Conservation (phyloP, 164 flowering plant species). For the Berberis thunbergii region DNA sequence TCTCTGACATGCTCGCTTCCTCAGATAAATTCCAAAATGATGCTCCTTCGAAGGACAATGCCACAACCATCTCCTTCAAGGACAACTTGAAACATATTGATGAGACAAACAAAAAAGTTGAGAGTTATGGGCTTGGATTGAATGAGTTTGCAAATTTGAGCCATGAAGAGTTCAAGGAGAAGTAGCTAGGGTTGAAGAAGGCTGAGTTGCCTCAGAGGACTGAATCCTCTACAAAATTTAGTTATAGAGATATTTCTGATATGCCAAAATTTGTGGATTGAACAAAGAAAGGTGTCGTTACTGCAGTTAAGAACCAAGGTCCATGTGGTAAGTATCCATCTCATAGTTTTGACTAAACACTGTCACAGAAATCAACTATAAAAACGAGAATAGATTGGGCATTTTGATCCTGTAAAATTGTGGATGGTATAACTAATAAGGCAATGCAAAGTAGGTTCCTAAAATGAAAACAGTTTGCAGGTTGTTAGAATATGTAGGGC, state of each 20-base stretch:
- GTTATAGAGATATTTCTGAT: constrained; percentile 33
- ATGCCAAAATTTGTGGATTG: constrained; percentile 78
- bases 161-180: constrained; percentile 65
- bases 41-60: too few relatives aligned
- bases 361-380: neutral
- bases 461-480: constrained; percentile 5
- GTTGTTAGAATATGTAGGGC: neutral
- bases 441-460: neutral
- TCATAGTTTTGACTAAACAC: too few relatives aligned
- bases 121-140: constrained; percentile 68
- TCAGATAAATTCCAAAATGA: too few relatives aligned
- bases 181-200: constrained; percentile 47
- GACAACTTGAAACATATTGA: constrained; percentile 70
- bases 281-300: constrained; percentile 86
- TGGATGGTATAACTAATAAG: too few relatives aligned
- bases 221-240: constrained; percentile 9
- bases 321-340: constrained; percentile 47
- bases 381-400: too few relatives aligned
- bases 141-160: constrained; percentile 64
- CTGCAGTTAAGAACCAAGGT: constrained; percentile 75
- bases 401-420: too few relatives aligned
- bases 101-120: constrained; percentile 46
- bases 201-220: constrained; percentile 13
- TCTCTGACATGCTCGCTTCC: too few relatives aligned
- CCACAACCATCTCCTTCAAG: constrained; percentile 23